These are phyloP conservation scores for Phytophthora rubi DNA, from an alignment of 352 stramenopile species.

Conservation along the genomic window DNA sequence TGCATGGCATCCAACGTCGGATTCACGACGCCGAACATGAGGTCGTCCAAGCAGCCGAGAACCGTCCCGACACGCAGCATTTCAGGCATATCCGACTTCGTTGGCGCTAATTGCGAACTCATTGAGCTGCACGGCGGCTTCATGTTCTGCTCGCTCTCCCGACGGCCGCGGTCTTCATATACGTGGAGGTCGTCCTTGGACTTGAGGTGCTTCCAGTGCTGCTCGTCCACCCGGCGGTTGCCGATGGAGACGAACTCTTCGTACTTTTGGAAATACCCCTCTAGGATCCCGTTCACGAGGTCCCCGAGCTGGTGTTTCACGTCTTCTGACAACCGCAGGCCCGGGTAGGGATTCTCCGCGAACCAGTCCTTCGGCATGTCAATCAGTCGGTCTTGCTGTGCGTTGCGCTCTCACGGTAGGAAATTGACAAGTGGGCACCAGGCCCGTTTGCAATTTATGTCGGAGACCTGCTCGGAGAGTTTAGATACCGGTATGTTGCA, in stretches of 20 bases:
- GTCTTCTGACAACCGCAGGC: conserved; percentile 30
- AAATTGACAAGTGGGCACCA: not conserved
- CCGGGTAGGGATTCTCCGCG: conserved; percentile 35
- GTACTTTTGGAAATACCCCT: conserved; percentile 48
- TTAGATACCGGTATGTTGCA: not conserved
- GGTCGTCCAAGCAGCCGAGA: conserved; percentile 32
- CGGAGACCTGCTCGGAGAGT: not conserved
- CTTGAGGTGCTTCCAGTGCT: conserved; percentile 56
- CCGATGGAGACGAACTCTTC: conserved; percentile 39
- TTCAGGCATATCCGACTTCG: conserved; percentile 10
- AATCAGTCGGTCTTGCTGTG: not conserved
- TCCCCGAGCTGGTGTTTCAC: conserved; percentile 34
- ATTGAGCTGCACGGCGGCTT: not conserved
- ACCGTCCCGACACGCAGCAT: conserved; percentile 33
- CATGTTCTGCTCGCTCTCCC: not conserved
- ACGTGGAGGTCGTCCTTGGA: conserved; percentile 50
- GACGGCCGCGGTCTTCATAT: conserved; percentile 36
- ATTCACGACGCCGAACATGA: conserved; percentile 44
- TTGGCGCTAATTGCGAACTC: not conserved
- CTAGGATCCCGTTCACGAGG: conserved; percentile 35
- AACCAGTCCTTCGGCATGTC: conserved; percentile 38
- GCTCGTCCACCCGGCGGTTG: conserved; percentile 38
- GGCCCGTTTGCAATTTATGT: not conserved
- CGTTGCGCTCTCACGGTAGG: not conserved
- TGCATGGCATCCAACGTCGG: conserved; percentile 36